phyloP scores from a whole-genome alignment of 306 rosid genomes.

The Cicer chorassanicum region DNA sequence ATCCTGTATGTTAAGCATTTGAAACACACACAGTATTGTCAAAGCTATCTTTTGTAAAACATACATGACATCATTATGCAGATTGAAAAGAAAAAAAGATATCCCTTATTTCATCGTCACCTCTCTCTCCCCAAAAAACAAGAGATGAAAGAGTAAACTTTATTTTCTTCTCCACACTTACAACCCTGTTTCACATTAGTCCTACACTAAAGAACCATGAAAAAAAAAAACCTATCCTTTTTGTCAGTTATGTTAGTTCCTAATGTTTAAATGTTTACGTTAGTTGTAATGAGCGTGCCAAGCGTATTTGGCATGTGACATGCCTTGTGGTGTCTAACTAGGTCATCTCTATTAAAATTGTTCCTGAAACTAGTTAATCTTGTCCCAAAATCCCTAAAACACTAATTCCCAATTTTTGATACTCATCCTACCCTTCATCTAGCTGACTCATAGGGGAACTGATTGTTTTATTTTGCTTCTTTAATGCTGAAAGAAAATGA shows the following conservation, averaged over 20 bases:
- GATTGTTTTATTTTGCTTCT: too few species aligned
- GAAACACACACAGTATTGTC: neutral
- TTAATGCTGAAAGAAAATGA: slow-evolving; percentile 66
- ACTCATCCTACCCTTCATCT: neutral
- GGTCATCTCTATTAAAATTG: neutral
- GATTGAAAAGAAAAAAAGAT: neutral
- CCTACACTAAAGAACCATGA: neutral
- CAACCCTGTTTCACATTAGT: neutral
- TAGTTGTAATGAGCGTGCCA: neutral
- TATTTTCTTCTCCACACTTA: neutral
- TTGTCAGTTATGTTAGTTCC: neutral
- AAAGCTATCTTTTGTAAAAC: slow-evolving; percentile 1
- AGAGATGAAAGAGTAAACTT: neutral
- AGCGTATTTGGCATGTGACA: neutral
- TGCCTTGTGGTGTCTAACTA: neutral
- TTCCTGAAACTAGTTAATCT: neutral
- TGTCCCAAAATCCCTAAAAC: neutral
- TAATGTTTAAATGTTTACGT: neutral
- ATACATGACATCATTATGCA: neutral
- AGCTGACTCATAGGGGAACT: neutral
- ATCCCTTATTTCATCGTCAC: neutral
- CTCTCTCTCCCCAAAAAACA: neutral
- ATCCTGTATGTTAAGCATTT: neutral
- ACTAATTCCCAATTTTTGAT: neutral
- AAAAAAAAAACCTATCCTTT: neutral